These are phyloP conservation scores for Physcomitrellopsis africana DNA, from an alignment of 225 moss, liverwort and hornwort genomes.

Conservation along the genomic window DNA sequence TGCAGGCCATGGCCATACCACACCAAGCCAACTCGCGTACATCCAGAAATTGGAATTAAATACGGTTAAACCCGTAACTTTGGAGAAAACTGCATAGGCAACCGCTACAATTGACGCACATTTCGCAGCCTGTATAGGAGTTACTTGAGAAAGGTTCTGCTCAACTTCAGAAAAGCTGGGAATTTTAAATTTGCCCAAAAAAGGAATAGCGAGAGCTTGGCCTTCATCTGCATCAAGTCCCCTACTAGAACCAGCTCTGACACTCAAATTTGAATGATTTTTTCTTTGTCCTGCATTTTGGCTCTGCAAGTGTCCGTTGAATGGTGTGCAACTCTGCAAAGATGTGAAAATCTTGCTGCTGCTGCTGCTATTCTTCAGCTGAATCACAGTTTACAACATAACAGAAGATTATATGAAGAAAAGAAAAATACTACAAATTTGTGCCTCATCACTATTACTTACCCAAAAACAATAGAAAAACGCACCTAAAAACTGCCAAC, in stretches of 20 bases:
- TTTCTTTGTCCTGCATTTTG: constrained; percentile 30
- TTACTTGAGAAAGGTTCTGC: constrained; percentile 43
- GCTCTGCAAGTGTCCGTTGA: constrained; percentile 40
- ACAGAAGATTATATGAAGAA: background rate
- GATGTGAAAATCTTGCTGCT: constrained; percentile 47
- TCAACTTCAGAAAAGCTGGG: constrained; percentile 36
- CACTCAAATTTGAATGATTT: constrained; percentile 39
- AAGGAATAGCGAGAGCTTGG: constrained; percentile 39
- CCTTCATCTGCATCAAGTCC: constrained; percentile 34
- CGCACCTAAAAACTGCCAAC: background rate
- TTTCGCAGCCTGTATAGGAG: constrained; percentile 59
- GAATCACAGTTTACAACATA: constrained; percentile 26
- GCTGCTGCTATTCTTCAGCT: constrained; percentile 57
- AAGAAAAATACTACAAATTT: constrained; percentile 1
- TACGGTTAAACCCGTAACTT: constrained; percentile 46
- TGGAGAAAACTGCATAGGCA: constrained; percentile 45
- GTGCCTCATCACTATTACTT: background rate
- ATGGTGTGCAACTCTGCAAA: constrained; percentile 55
- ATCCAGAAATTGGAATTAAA: constrained; percentile 69
- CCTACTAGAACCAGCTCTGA: constrained; percentile 53
- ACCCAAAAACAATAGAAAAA: constrained; percentile 8
- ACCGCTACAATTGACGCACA: constrained; percentile 61
- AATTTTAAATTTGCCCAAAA: constrained; percentile 43
- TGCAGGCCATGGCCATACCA: constrained; percentile 87
- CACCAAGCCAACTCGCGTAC: constrained; percentile 80